These are phyloP conservation scores for Fragilariopsis cylindrus DNA, from an alignment of 108 stramenopile species.

Conservation along the genomic window DNA sequence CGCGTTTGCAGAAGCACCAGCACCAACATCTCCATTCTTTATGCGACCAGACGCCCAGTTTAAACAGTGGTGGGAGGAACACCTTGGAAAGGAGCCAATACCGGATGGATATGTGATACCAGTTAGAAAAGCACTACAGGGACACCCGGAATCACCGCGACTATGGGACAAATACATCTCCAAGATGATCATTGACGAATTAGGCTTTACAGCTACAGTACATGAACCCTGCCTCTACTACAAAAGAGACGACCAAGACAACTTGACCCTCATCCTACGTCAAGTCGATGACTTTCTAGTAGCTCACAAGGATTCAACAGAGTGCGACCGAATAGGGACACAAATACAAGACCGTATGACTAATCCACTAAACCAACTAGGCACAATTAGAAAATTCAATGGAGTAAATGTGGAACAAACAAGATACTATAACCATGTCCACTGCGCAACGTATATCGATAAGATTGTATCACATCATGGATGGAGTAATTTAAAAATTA, in stretches of 20 bases:
- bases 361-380: conserved; percentile 29
- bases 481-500: too few species aligned
- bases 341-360: not conserved
- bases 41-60: conserved; percentile 34
- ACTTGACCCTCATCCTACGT: not conserved
- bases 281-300: conserved; percentile 3
- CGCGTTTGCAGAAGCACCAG: conserved; percentile 40
- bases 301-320: not conserved
- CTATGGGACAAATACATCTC: not conserved
- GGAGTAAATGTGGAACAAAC: conserved; percentile 36
- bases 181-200: conserved; percentile 19
- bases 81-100: not conserved
- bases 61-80: conserved; percentile 29
- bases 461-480: conserved; percentile 22
- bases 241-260: not conserved
- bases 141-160: conserved; percentile 35
- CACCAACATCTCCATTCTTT: conserved; percentile 28
- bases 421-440: conserved; percentile 19
- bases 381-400: conserved; percentile 32
- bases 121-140: conserved; percentile 38
- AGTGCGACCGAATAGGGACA: not conserved
- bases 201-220: conserved; percentile 30
- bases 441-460: conserved; percentile 28
- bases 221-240: conserved; percentile 28
- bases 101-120: conserved; percentile 18